phyloP scores from a whole-genome alignment of 495 filamentous ascomycete genomes.

The Hypoxylon trugodes region DNA sequence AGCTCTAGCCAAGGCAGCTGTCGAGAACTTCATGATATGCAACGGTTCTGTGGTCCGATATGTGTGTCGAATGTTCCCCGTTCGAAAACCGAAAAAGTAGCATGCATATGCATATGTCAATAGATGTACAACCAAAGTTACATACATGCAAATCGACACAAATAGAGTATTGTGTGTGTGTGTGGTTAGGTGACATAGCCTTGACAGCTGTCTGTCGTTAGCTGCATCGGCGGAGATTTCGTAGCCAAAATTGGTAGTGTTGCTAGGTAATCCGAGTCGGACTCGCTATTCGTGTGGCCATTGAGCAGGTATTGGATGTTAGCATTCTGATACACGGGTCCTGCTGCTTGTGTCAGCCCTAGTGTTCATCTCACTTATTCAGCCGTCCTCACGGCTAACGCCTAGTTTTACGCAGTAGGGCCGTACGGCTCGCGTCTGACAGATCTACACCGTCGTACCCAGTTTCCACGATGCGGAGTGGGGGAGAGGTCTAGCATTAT shows the following conservation, averaged over 20 bases:
- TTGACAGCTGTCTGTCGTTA: constrained; percentile 6
- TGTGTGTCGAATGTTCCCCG: constrained; percentile 25
- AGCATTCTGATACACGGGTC: constrained; percentile 8
- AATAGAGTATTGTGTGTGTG: constrained; percentile 22
- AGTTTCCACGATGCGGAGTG: constrained; percentile 29
- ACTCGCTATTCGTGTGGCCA: constrained; percentile 6
- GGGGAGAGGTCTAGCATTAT: constrained; percentile 5
- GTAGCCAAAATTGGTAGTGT: constrained; percentile 15
- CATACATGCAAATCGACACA: constrained; percentile 5
- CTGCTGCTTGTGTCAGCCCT: constrained; percentile 40
- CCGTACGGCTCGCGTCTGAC: constrained; percentile 35
- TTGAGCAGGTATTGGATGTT: neutral
- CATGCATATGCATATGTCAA: neutral
- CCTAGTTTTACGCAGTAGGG: constrained; percentile 31
- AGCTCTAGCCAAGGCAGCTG: constrained; percentile 22
- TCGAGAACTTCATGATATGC: constrained; percentile 22
- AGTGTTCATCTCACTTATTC: constrained; percentile 33
- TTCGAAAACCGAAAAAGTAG: constrained; percentile 11
- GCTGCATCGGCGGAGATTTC: constrained; percentile 4
- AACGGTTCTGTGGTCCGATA: constrained; percentile 1
- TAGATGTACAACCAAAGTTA: neutral
- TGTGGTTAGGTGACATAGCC: constrained; percentile 7
- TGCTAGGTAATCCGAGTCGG: constrained; percentile 12
- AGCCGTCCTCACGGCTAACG: constrained; percentile 27
- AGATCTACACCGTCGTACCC: constrained; percentile 35